Base-by-base conservation (phyloP, 1,284 basidiomycete species). In the Ganoderma resinaceum region DNA sequence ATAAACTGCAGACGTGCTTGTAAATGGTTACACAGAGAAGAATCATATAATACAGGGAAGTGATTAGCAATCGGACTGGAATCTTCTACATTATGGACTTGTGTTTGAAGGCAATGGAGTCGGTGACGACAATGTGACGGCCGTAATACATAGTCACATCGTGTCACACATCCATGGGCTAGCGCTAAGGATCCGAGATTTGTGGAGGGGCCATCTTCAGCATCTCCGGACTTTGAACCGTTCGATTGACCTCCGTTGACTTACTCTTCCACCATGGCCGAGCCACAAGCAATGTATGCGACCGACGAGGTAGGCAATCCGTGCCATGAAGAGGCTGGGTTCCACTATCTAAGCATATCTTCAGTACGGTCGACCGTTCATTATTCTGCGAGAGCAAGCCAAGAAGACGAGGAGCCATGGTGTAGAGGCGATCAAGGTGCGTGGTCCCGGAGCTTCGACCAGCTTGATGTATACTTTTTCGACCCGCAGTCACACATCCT, bases 351-450 rank as follows among this genome's bases (percentile, higher is more conserved):
- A 37, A 62, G 37, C 43, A 3, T 6, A 42, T 61, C 20, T 72
- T 11, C 74, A 97, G 95, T 98, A 97, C 82, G 96, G 97, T 60
- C 87, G 96, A 61, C 97, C 97, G 33, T 99, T 99, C 82, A 98
- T 99, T 80, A 97, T 99, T 81, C 88, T 98, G 69, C 90, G 96
- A 60, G 97, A 99, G 78, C 97, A 99, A 82, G 92, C 87, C 70
- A 98, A 84, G 83, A 99, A 98, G 87, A 98, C 96, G 26, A 90
- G 97, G 78, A 92, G 89, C 55, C 96, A 99, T 84, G 98, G 98
- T 68, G 82, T 94, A 72, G 95, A 98, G 81, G 97, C 97, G 73
- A 98, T 99, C 86, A 97, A 98, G 87, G 95, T 95, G 61, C 63
- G 85, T 78, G 46, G 16, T 37, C 57, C 11, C 49, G 20, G 35